These are phyloP conservation scores for Bretziella fagacearum DNA, from an alignment of 2,329 filamentous ascomycete species.

Conservation along the genomic window DNA sequence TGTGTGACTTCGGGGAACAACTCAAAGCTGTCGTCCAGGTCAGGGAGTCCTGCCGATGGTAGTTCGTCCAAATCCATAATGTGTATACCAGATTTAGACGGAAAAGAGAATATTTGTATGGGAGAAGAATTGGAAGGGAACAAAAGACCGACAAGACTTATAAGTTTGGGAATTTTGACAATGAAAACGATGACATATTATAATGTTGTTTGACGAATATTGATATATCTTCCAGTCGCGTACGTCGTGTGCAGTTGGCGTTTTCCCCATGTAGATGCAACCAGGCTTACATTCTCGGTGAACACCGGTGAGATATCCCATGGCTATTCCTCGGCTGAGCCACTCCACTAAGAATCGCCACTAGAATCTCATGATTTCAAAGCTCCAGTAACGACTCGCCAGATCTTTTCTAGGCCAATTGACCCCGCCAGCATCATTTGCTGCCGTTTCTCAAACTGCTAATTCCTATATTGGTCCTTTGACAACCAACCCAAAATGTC, in stretches of 20 bases:
- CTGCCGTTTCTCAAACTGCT: neutral
- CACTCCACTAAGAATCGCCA: neutral
- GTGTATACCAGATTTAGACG: too few species aligned
- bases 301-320: neutral
- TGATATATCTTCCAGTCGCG: neutral
- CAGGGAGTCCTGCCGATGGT: conserved; percentile 9
- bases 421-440: neutral
- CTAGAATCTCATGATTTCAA: neutral
- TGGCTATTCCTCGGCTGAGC: conserved; percentile 1
- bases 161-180: too few species aligned
- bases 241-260: neutral
- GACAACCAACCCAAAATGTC: neutral
- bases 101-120: neutral
- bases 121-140: neutral
- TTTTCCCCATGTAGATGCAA: neutral
- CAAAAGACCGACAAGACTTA: neutral
- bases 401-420: neutral
- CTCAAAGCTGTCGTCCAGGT: conserved; percentile 11
- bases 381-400: neutral
- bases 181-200: too few species aligned
- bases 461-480: neutral
- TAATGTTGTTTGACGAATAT: neutral
- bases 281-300: conserved; percentile 9
- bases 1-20: conserved; percentile 9
- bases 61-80: conserved; percentile 14